phyloP scores from a whole-genome alignment of 225 moss, liverwort and hornwort species.

The Physcomitrellopsis africana region DNA sequence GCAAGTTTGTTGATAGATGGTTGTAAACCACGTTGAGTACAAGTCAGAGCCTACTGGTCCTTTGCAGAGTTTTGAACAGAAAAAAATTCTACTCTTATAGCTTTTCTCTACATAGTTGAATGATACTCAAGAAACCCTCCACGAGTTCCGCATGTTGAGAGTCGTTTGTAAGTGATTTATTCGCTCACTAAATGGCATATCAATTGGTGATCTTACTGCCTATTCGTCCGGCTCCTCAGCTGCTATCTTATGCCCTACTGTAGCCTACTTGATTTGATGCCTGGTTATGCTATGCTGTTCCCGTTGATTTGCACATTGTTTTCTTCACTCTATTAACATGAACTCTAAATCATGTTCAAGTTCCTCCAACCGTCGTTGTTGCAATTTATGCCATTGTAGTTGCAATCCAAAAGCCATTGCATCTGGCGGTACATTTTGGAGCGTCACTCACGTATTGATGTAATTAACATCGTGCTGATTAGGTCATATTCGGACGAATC shows the following conservation, averaged over 20 bases:
- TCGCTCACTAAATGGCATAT: constrained; percentile 35
- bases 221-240: constrained; percentile 24
- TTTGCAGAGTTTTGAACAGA: constrained; percentile 17
- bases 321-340: too few species aligned
- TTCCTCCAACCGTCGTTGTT: too few species aligned
- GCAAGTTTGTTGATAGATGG: constrained; percentile 50
- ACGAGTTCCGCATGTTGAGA: constrained; percentile 29
- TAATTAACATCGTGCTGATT: too few species aligned
- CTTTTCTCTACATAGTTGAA: constrained; percentile 17
- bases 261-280: constrained; percentile 12
- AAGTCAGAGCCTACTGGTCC: constrained; percentile 30
- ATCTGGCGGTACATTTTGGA: too few species aligned
- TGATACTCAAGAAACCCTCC: constrained; percentile 24
- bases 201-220: constrained; percentile 21
- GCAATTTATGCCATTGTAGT: too few species aligned
- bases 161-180: constrained; percentile 37
- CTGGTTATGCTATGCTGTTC: too few species aligned
- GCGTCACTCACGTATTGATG: too few species aligned
- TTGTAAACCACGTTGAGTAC: constrained; percentile 38
- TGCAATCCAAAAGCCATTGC: too few species aligned
- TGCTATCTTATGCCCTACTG: constrained; percentile 25
- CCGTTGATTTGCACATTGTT: too few species aligned
- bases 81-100: constrained; percentile 10
- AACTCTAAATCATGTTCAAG: too few species aligned
- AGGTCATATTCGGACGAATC: too few species aligned